These are phyloP conservation scores for Stentor roeselii DNA, from an alignment of 73 alveolate genomes.

Conservation along the genomic window DNA sequence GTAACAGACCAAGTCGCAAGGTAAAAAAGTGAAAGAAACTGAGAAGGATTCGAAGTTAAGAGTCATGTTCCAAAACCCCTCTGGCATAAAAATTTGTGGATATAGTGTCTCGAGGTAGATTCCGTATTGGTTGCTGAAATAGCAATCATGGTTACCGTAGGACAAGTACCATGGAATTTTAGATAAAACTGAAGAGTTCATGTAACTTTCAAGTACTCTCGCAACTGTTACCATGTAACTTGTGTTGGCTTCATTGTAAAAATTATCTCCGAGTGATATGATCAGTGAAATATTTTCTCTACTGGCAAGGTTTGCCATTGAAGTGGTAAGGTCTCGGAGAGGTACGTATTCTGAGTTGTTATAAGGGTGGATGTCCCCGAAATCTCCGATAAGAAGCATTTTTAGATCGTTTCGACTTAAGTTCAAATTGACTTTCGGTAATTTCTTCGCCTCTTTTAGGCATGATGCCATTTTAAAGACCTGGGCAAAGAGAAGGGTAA, in stretches of 20 bases:
- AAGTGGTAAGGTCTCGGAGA: neutral
- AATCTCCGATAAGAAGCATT: neutral
- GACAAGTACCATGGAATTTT: slow-evolving; percentile 2
- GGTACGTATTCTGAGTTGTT: neutral
- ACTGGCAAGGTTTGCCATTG: neutral
- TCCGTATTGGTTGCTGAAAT: neutral
- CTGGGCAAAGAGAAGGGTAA: too few species aligned
- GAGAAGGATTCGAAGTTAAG: neutral
- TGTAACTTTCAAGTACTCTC: neutral
- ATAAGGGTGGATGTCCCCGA: neutral
- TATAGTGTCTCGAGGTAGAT: neutral
- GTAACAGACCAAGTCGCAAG: neutral
- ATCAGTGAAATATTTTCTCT: neutral
- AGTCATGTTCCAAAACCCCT: neutral
- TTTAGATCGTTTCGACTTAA: too few species aligned
- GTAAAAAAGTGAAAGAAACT: neutral
- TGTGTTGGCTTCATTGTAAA: neutral
- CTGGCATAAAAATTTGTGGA: neutral
- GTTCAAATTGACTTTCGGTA: too few species aligned
- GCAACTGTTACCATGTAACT: neutral
- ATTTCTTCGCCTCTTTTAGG: too few species aligned
- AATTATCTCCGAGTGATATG: slow-evolving; percentile 2
- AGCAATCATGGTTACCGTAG: slow-evolving; percentile 15
- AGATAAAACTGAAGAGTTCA: neutral
- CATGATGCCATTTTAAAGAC: too few species aligned